A percentile compares a stretch with the other conserved stretches of the same genome.
phyloP scores from a whole-genome alignment of 768 basidiomycete species.

The Sporobolomyces pararoseus region DNA sequence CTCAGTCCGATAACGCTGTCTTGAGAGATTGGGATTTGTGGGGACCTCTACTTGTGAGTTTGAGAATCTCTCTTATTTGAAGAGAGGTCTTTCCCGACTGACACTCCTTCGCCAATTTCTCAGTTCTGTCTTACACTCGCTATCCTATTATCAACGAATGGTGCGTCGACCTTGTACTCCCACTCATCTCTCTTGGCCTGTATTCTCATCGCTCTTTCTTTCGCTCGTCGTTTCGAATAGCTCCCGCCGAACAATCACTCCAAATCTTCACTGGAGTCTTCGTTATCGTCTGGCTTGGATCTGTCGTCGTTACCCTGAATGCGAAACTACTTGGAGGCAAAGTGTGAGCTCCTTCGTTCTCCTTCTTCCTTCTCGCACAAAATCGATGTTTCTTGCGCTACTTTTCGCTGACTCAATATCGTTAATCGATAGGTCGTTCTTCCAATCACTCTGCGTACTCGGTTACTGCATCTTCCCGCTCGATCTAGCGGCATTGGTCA shows the following conservation, averaged over 20 bases:
- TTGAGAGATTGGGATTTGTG: conserved; percentile 95
- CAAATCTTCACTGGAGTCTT: conserved; percentile 82
- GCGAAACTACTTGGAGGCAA: conserved; percentile 64
- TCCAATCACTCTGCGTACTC: conserved; percentile 89
- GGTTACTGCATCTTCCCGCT: conserved; percentile 95
- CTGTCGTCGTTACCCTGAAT: conserved; percentile 87
- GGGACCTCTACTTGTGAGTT: conserved; percentile 71
- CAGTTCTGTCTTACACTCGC: conserved; percentile 68
- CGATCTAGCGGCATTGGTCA: conserved; percentile 79
- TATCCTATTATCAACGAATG: conserved; percentile 80
- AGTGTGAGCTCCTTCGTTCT: conserved; percentile 46
- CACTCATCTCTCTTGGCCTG: too few relatives aligned
- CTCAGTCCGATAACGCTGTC: conserved; percentile 68
- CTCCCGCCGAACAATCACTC: conserved; percentile 74
- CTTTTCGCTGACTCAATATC: too few relatives aligned
- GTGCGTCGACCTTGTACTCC: too few relatives aligned
- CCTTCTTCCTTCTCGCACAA: not conserved
- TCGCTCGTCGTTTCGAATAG: conserved; percentile 55
- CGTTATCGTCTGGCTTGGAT: conserved; percentile 84
- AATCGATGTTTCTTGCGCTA: not conserved
- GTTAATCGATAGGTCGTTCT: conserved; percentile 60
- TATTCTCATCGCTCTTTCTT: not conserved
- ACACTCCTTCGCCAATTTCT: conserved; percentile 43
- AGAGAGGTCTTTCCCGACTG: conserved; percentile 33
- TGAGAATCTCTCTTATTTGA: too few relatives aligned